A percentile compares a stretch with the other conserved stretches of the same genome.
These are phyloP conservation scores for Pouteria glomerata DNA, from an alignment of 148 eudicot genomes.

Conservation along the genomic window DNA sequence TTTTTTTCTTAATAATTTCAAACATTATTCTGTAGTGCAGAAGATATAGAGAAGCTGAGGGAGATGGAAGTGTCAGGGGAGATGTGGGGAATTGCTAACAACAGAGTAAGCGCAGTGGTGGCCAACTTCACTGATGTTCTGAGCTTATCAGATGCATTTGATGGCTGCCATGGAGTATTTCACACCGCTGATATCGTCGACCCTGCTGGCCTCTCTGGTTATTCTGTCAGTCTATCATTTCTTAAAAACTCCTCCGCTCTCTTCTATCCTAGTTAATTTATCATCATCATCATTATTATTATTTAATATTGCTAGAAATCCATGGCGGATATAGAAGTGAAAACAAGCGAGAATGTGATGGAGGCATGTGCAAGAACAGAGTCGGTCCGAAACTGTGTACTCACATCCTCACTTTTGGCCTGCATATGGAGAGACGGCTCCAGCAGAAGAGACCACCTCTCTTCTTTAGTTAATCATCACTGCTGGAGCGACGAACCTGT, in stretches of 20 bases:
- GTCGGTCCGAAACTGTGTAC: slow-evolving; percentile 40
- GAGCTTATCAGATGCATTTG: slow-evolving; percentile 29
- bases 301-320: slow-evolving; percentile 47
- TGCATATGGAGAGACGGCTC: slow-evolving; percentile 44
- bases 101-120: slow-evolving; percentile 21
- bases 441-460: background rate
- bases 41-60: slow-evolving; percentile 37
- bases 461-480: slow-evolving; percentile 30
- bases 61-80: slow-evolving; percentile 39
- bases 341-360: slow-evolving; percentile 34
- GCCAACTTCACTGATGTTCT: slow-evolving; percentile 23
- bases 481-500: slow-evolving; percentile 52
- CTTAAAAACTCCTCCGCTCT: no score
- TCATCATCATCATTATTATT: no score
- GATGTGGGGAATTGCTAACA: slow-evolving; percentile 18
- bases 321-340: slow-evolving; percentile 47
- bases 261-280: no score
- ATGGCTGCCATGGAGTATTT: slow-evolving; percentile 49
- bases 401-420: slow-evolving; percentile 53
- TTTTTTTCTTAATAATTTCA: background rate
- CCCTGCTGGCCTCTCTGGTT: slow-evolving; percentile 56
- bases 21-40: slow-evolving; percentile 17
- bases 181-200: slow-evolving; percentile 51
- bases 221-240: slow-evolving; percentile 30
- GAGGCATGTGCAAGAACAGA: slow-evolving; percentile 41